Conservation (phyloP, 257 asterid genomes). For the Ocimum tenuiflorum region DNA sequence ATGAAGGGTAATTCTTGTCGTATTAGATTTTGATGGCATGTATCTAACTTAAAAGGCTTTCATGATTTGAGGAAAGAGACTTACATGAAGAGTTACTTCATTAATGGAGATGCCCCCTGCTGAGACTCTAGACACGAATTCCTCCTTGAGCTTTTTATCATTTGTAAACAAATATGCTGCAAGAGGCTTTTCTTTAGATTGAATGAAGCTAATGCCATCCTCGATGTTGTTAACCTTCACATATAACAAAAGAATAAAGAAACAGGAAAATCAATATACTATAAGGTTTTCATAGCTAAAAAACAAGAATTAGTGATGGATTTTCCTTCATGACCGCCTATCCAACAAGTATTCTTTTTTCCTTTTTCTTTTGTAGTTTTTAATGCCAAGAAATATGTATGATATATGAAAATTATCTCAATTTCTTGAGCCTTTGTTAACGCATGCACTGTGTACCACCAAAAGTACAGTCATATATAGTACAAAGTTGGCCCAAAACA, state of each 20-base stretch:
- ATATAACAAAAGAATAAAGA: background rate
- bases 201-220: conserved; percentile 51
- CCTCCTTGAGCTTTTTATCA: conserved; percentile 66
- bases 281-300: background rate
- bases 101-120: conserved; percentile 71
- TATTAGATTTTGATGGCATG: background rate
- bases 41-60: background rate
- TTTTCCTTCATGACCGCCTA: conserved; percentile 33
- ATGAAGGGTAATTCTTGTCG: background rate
- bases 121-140: conserved; percentile 48
- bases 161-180: conserved; percentile 85
- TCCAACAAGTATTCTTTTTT: conserved; percentile 30
- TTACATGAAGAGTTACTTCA: conserved; percentile 68
- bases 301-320: background rate
- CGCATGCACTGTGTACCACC: background rate
- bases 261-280: conserved; percentile 5
- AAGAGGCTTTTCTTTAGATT: conserved; percentile 72
- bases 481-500: background rate
- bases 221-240: conserved; percentile 59
- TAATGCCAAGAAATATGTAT: no score
- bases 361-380: no score
- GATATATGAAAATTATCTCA: no score
- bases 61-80: conserved; percentile 12
- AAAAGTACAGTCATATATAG: background rate
- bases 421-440: no score